Evolutionary conservation across 2,329 filamentous ascomycete species (phyloP), one percentile per base, ranked within the genome.

Genomic region (Ceratocystis diversiconidia): DNA sequence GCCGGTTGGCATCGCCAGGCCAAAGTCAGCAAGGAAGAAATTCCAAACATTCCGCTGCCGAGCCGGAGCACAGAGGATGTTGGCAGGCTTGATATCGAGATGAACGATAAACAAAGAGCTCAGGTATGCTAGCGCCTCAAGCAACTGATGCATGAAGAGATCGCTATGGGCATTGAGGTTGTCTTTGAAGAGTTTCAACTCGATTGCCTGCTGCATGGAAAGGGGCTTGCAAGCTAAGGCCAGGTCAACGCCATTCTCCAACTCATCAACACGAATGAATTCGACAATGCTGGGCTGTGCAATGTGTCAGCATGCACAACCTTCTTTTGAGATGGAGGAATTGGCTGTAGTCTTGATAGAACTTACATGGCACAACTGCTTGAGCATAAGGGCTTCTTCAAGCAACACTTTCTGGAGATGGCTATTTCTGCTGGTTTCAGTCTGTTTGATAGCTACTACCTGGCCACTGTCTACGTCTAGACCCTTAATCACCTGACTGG

Each of bases 21-120:
- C 63, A 50, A 67, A 67, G 61, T 67, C 66, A 10, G 63, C 15
- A 32, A 67, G 63, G 7, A 62, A 59, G 22, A 62, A 67, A 32
- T 65, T 43, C 48, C 60, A 66, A 22, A 28, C 19, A 8, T 46
- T 48, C 6, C 41, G 12, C 3, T 25, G 7, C 6, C 46, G 12
- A 2, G 46, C 22, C n/a, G 36, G 61, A 25, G 32, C 48, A 25
- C 60, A 65, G 17, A 67, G 63, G n/a, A 67, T 65, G 25, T 67
- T 67, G 28, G 12, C 41, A 19, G 63, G 59, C 22, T 67, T 67
- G 48, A 67, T 65, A 28, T 67, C 66, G 36, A 36, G 25, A 48
- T 67, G 66, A 17, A 61, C 63, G 48, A 67, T 36, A 15, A 41
- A 17, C 15, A 8, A n/a, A 6, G 25, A 30, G 19, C 41, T 30